phyloP scores from a whole-genome alignment of 192 early-diverging fungal genomes.

The Coemansia sp. region DNA sequence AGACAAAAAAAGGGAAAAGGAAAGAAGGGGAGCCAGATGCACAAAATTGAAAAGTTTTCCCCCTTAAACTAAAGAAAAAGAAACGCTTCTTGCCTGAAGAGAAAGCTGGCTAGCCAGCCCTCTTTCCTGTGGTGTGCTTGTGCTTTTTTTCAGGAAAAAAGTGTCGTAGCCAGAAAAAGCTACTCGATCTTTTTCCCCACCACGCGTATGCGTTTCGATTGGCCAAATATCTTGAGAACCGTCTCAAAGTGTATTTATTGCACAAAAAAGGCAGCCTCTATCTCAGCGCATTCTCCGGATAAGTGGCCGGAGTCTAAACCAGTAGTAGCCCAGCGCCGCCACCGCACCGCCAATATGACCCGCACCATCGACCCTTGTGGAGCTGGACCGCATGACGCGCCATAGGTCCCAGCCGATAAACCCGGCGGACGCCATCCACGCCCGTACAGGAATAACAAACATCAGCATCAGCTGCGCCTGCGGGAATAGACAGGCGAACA shows the following conservation, averaged over 20 bases:
- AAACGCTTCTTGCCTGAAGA: background rate
- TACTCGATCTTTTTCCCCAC: background rate
- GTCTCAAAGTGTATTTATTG: background rate
- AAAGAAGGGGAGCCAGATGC: background rate
- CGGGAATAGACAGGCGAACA: conserved; percentile 52
- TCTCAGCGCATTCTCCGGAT: conserved; percentile 42
- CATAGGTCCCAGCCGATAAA: conserved; percentile 47
- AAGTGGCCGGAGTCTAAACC: conserved; percentile 45
- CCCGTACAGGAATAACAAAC: conserved; percentile 44
- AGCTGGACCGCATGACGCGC: conserved; percentile 10
- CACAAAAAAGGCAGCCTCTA: background rate
- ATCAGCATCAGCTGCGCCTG: conserved; percentile 36
- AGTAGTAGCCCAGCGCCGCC: conserved; percentile 53
- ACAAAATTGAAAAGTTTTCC: background rate
- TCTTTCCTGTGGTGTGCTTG: background rate
- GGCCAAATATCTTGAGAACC: too few relatives aligned
- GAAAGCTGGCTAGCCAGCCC: too few relatives aligned
- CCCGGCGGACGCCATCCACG: conserved; percentile 39
- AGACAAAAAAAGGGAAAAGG: background rate
- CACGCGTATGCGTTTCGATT: background rate
- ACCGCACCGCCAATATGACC: conserved; percentile 55
- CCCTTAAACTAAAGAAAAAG: background rate
- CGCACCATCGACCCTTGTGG: conserved; percentile 41
- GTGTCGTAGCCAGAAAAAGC: background rate
- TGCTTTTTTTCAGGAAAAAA: background rate